Base-by-base conservation (phyloP, 1,284 basidiomycete species). In the Cutaneotrichosporon spelunceum region DNA sequence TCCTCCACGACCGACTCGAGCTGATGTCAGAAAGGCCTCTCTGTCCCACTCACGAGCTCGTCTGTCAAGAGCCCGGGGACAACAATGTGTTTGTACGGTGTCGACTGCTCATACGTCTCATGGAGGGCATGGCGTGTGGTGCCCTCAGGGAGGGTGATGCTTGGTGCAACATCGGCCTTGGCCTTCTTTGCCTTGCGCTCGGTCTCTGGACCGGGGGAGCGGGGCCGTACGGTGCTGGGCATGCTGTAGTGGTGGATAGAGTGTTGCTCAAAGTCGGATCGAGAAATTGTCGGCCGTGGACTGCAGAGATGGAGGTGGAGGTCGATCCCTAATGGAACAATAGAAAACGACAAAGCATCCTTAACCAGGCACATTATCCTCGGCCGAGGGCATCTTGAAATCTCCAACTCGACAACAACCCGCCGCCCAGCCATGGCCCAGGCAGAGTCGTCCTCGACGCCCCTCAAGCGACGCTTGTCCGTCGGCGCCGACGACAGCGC, bases 51-150 rank as follows among this genome's bases (percentile, higher is more conserved):
- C 59, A 95, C 83, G 30, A 96, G 83, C 23, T 89, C 87, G 70
- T 95, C 89, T 71, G 88, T 86, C 79, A 98, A 89, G 27, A 99
- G 83, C 65, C 87, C 86, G 53, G 89, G 85, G 55, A 97, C 84
- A 59, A 93, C 83, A 30, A 86, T 87, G 79, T 96, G 88, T 77
- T 89, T 90, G 84, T 88, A 98, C 0, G 94, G 94, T 57, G 82
- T 74, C 66, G 82, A 87, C 6, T 78, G 68, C 9, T 79, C 71
- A 78, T 95, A 94, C 53, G 79, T 78, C 8, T 80, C 60, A 19
- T 67, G 61, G 29, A 76, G 64, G 4, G 60, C 61, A 6, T 60
- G 54, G 27, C 73, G 59, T 14, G 58, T 58, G 9, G 63, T 56
- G 14, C 59, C 61, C 7, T 66, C 57, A 1, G 74, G 74, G 13